These are phyloP conservation scores for Picea abies DNA, from an alignment of 83 land plant species.

Conservation along the genomic window DNA sequence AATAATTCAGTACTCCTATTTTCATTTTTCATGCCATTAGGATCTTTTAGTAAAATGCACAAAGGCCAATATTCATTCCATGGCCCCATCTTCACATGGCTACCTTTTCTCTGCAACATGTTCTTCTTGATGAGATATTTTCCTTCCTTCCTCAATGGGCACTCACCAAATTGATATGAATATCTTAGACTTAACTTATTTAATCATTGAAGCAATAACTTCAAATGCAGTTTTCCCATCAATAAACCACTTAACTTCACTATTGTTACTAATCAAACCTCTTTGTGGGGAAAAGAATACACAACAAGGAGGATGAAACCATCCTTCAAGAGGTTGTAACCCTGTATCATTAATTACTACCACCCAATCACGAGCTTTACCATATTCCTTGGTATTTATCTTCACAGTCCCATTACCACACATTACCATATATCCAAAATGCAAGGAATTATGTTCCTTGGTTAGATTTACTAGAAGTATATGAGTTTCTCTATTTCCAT, in stretches of 20 bases:
- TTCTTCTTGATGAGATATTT: too few relatives aligned
- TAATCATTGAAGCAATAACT: slow-evolving; percentile 65
- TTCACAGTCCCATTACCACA: slow-evolving; percentile 79
- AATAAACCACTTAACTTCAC: slow-evolving; percentile 90
- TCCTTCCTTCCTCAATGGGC: too few relatives aligned
- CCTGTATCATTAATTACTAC: slow-evolving; percentile 96
- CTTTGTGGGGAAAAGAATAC: slow-evolving; percentile 98
- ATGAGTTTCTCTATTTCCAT: slow-evolving; percentile 78
- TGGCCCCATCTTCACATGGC: too few relatives aligned
- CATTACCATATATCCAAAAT: slow-evolving; percentile 74
- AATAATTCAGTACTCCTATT: too few relatives aligned
- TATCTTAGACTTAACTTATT: too few relatives aligned
- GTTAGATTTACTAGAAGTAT: slow-evolving; percentile 72
- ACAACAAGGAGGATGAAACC: slow-evolving; percentile 97
- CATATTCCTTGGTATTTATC: slow-evolving; percentile 58
- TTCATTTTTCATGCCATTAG: too few relatives aligned
- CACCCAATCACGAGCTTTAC: slow-evolving; percentile 84
- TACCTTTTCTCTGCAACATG: too few relatives aligned
- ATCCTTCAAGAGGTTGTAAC: slow-evolving; percentile 91
- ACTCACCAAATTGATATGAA: too few relatives aligned
- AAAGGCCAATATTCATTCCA: too few relatives aligned
- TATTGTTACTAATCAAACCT: slow-evolving; percentile 77
- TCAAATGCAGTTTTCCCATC: slow-evolving; percentile 93
- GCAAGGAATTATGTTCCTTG: slow-evolving; percentile 83
- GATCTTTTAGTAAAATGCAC: too few relatives aligned